Evolutionary conservation across 345 rosid species (phyloP).

Genomic region (Salix viminalis): DNA sequence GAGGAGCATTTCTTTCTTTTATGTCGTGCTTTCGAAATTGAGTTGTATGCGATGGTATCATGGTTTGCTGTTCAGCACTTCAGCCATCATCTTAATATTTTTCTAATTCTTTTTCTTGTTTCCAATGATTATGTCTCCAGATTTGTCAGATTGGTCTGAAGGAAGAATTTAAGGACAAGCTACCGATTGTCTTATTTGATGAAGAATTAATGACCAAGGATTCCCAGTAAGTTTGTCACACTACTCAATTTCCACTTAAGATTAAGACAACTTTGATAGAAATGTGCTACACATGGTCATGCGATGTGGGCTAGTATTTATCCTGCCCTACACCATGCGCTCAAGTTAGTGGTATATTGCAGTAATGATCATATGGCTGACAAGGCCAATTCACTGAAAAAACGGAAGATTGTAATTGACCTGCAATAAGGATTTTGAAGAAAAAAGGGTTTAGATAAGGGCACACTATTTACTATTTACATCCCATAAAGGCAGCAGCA

Average conservation of each 20-base stretch:
- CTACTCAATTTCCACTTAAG: not conserved
- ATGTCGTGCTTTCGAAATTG: not conserved
- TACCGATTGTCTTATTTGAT: conserved; percentile 63
- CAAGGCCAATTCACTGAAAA: not conserved
- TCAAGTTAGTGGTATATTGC: not conserved
- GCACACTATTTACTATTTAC: not conserved
- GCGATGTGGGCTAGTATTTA: not conserved
- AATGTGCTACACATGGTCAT: not conserved
- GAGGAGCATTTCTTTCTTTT: not conserved
- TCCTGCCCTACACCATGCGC: conserved; percentile 1
- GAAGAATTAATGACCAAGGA: conserved; percentile 69
- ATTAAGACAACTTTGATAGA: not conserved
- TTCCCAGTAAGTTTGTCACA: conserved; percentile 65
- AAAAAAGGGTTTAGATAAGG: not conserved
- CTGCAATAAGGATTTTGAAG: not conserved
- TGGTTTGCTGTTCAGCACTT: not conserved
- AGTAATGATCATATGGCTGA: not conserved
- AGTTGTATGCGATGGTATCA: not conserved
- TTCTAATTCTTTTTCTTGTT: not conserved
- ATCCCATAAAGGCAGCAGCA: not conserved
- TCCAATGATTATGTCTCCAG: not conserved
- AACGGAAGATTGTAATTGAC: not conserved
- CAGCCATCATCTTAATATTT: not conserved
- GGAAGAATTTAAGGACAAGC: conserved; percentile 55
- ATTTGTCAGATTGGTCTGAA: conserved; percentile 49